Evolutionary conservation across 1,284 basidiomycete genomes (phyloP), one percentile per base, ranked within the genome.

Genomic region (Pseudozyma thailandica): DNA sequence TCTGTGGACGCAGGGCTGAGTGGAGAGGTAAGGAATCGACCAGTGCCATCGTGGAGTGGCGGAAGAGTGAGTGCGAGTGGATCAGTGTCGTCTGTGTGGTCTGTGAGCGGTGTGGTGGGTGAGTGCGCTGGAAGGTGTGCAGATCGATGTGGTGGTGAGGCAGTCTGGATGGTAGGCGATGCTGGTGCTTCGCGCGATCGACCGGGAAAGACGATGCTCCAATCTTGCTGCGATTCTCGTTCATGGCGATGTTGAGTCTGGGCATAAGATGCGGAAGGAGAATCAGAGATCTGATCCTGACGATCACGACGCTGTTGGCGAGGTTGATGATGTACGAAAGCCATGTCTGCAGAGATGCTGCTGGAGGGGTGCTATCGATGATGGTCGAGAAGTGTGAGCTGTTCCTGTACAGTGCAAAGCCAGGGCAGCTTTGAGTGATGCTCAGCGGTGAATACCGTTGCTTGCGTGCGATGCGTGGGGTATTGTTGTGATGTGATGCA

Each of bases 201-300:
- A 23, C 69, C 69, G 6, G 69, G 69, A 42, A 72, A 72, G 44
- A 72, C 69, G 28, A 72, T 66, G 55, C 62, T 66, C 69, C 69
- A 72, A 20, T 72, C 69, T 43, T 66, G 69, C 13, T 48, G 27
- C 0, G 41, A 25, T 20, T 62, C 54, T 12, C 54, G 47, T 21
- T 49, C 51, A 12, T 48, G 41, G 21, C 57, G 54, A n/a, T 49
- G 50, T 8, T 53, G 49, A 28, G 56, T 15, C 2, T 49, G 28
- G 15, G 45, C 28, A 18, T 45, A 59, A 4, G 62, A 28, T 21
- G 33, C 43, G 38, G 50, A 51, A 2, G 41, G 44, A 4, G 43
- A 50, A n/a, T 61, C 59, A 26, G n/a, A n/a, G 23, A 21, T 10
- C 30, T 57, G 50, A 33, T 57, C 52, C 27, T 50, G 68, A 21